Conservation (phyloP, 768 basidiomycete genomes). For the Mrakia blollopis region DNA sequence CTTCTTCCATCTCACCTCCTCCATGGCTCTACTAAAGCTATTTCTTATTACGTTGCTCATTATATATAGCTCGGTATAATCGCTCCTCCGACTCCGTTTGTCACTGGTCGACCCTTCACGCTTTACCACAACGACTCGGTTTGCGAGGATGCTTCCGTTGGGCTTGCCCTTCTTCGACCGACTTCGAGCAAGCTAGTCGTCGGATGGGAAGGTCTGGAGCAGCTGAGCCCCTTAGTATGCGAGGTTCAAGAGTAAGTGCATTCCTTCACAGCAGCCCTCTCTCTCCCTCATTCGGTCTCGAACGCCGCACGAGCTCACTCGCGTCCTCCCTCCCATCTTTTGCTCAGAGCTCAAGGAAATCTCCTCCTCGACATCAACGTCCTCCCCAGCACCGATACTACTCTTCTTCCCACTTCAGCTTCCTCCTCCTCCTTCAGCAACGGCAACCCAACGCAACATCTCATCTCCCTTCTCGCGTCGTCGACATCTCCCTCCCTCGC, state of each 20-base stretch:
- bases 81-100: slow-evolving; percentile 42
- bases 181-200: slow-evolving; percentile 18
- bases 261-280: neutral
- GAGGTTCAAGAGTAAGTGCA: slow-evolving; percentile 37
- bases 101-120: slow-evolving; percentile 41
- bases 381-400: neutral
- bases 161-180: slow-evolving; percentile 36
- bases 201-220: slow-evolving; percentile 36
- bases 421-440: neutral
- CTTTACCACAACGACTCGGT: slow-evolving; percentile 37
- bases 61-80: slow-evolving; percentile 37
- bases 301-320: neutral
- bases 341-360: slow-evolving; percentile 43
- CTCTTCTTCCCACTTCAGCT: neutral
- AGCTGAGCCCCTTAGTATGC: slow-evolving; percentile 32
- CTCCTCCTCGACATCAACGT: slow-evolving; percentile 38
- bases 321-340: neutral
- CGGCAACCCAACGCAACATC: slow-evolving; percentile 41
- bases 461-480: slow-evolving; percentile 40
- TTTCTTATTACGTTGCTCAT: too few relatives aligned
- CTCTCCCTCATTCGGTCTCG: neutral
- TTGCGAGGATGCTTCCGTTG: slow-evolving; percentile 37
- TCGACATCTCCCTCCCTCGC: slow-evolving; percentile 15
- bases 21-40: neutral
- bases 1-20: too few relatives aligned